Percentiles rank a stretch among this genome's conserved stretches.
phyloP scores from a whole-genome alignment of 106 monocot genomes.

The Posidonia australis region DNA sequence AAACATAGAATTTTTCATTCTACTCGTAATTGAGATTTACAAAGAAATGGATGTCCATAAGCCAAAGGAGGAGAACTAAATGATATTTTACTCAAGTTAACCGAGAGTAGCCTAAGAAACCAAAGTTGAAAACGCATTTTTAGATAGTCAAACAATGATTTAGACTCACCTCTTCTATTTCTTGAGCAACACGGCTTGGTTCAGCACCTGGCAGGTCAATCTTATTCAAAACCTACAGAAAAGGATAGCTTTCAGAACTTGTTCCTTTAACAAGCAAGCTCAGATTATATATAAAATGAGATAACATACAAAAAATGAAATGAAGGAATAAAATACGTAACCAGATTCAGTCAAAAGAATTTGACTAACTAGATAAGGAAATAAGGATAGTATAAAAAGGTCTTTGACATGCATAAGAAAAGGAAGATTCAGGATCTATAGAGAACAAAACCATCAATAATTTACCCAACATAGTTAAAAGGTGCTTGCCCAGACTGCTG shows the following conservation, averaged over 20 bases:
- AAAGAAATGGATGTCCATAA: too few species aligned
- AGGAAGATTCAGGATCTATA: too few species aligned
- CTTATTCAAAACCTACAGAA: conserved; percentile 81
- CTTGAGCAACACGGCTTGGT: conserved; percentile 55
- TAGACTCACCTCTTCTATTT: conserved; percentile 78
- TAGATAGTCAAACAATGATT: conserved; percentile 1
- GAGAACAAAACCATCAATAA: too few species aligned
- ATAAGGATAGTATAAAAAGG: not conserved
- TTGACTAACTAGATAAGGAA: conserved; percentile 1
- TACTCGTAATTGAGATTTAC: too few species aligned
- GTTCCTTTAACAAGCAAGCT: not conserved
- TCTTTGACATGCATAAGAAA: too few species aligned
- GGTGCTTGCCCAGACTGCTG: too few species aligned
- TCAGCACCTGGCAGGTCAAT: conserved; percentile 97
- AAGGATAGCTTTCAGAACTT: not conserved
- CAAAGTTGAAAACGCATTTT: not conserved
- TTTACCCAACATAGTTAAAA: too few species aligned
- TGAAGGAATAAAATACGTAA: not conserved
- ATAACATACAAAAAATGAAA: conserved; percentile 1
- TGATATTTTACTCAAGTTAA: not conserved
- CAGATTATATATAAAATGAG: not conserved
- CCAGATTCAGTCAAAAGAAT: not conserved
- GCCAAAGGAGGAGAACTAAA: not conserved
- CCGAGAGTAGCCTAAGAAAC: not conserved
- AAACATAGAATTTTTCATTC: too few species aligned